Conservation (phyloP, 2,329 filamentous ascomycete species). For the Blumeria graminis region DNA sequence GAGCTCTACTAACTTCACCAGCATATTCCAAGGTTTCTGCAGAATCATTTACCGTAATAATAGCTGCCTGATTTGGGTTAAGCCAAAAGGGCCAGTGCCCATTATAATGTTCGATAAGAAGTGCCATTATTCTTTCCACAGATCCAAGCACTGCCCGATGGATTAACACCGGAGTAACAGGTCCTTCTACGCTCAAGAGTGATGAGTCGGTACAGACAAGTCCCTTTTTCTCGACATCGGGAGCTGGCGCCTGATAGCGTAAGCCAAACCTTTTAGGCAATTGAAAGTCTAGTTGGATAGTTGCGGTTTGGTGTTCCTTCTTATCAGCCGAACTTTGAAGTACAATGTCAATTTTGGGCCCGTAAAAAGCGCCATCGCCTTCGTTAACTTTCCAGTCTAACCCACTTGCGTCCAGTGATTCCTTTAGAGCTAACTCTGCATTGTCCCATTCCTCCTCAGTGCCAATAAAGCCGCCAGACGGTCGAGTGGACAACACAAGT, state of each 20-base stretch:
- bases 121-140: conserved; percentile 61
- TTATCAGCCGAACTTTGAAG: conserved; percentile 59
- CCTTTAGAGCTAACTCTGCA: conserved; percentile 40
- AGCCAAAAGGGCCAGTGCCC: conserved; percentile 77
- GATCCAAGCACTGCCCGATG: conserved; percentile 70
- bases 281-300: conserved; percentile 77
- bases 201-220: conserved; percentile 24
- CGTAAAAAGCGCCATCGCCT: conserved; percentile 75
- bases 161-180: conserved; percentile 52
- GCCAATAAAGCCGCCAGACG: conserved; percentile 55
- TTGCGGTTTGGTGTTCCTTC: conserved; percentile 74
- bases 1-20: conserved; percentile 5
- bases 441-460: conserved; percentile 42
- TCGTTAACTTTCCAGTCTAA: conserved; percentile 50
- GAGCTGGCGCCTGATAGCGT: conserved; percentile 45
- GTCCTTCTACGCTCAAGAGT: conserved; percentile 27
- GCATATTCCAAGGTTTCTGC: conserved; percentile 11
- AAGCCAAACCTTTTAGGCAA: conserved; percentile 61
- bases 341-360: conserved; percentile 77
- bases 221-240: conserved; percentile 31
- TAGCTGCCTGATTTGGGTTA: conserved; percentile 51
- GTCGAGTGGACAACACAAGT: conserved; percentile 55
- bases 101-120: conserved; percentile 62
- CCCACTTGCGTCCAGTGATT: conserved; percentile 36
- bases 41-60: conserved; percentile 47